phyloP scores from a whole-genome alignment of 2,329 filamentous ascomycete species.

The Apiospora saccharicola region DNA sequence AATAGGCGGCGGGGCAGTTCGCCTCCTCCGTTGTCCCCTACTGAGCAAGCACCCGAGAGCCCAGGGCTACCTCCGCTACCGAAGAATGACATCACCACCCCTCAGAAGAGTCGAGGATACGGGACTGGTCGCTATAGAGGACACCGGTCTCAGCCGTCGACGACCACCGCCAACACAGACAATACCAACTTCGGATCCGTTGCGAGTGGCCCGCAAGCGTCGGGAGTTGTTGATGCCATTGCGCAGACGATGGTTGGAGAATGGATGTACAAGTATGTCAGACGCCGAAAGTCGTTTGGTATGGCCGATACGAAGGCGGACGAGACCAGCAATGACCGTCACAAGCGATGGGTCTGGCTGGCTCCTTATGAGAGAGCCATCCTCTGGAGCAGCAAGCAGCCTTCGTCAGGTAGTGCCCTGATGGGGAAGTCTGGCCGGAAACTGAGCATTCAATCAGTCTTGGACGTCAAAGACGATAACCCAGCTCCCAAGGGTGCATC shows the following conservation, averaged over 20 bases:
- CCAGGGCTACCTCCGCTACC: constrained; percentile 77
- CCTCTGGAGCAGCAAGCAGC: constrained; percentile 98
- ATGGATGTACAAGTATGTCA: constrained; percentile 93
- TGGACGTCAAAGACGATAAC: constrained; percentile 96
- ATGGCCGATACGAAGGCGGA: constrained; percentile 74
- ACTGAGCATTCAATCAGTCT: constrained; percentile 90
- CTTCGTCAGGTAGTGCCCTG: constrained; percentile 83
- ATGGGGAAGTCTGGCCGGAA: constrained; percentile 96
- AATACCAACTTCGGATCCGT: constrained; percentile 43
- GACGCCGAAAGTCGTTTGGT: constrained; percentile 89
- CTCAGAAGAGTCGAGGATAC: constrained; percentile 51
- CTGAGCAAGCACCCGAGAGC: constrained; percentile 73
- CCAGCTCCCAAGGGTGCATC: constrained; percentile 75
- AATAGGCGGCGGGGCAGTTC: constrained; percentile 62
- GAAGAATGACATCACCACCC: constrained; percentile 73
- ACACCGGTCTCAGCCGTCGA: constrained; percentile 66
- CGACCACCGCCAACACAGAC: constrained; percentile 59
- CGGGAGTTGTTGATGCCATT: constrained; percentile 92
- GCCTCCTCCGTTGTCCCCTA: constrained; percentile 71
- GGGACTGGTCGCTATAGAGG: constrained; percentile 50
- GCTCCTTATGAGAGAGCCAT: constrained; percentile 95
- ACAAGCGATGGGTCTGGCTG: constrained; percentile 98
- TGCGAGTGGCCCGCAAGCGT: constrained; percentile 58
- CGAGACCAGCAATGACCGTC: constrained; percentile 77
- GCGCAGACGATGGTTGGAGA: constrained; percentile 98